Percentiles rank a stretch among this genome's conserved stretches.
Conservation (phyloP, 768 basidiomycete species). For the Mycena crocata region DNA sequence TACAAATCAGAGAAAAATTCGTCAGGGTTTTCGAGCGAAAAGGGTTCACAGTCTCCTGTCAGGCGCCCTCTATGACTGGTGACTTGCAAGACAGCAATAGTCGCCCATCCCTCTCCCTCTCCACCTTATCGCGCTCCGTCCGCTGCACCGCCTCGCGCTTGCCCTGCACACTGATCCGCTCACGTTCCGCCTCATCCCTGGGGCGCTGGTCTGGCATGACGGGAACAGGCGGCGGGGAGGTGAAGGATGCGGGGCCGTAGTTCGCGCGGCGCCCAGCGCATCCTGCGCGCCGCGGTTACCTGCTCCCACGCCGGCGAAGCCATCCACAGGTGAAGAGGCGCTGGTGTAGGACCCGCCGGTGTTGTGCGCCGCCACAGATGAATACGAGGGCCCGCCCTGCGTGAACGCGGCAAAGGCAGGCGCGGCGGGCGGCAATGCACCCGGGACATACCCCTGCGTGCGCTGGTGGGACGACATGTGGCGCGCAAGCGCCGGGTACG, state of each 20-base stretch:
- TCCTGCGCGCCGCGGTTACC: neutral
- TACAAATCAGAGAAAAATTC: slow-evolving; percentile 84
- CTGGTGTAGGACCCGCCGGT: too few relatives aligned
- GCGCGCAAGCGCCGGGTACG: slow-evolving; percentile 28
- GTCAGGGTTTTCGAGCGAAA: slow-evolving; percentile 76
- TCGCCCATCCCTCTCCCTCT: slow-evolving; percentile 5
- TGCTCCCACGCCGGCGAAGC: neutral
- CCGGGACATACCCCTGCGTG: slow-evolving; percentile 32
- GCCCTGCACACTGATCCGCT: neutral
- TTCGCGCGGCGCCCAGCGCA: neutral
- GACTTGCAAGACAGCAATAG: too few relatives aligned
- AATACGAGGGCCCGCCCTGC: too few relatives aligned
- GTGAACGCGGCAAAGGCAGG: neutral
- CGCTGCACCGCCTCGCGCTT: slow-evolving; percentile 1
- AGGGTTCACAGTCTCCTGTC: too few relatives aligned
- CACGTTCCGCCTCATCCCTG: neutral
- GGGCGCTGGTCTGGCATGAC: neutral
- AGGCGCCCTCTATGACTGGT: too few relatives aligned
- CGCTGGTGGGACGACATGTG: slow-evolving; percentile 32
- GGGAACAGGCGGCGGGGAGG: neutral
- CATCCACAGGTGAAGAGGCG: too few relatives aligned
- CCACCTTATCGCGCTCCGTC: neutral
- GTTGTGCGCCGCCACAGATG: too few relatives aligned
- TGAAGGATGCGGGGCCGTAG: neutral
- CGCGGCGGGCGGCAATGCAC: slow-evolving; percentile 20